Base-by-base conservation (phyloP, 164 flowering plant genomes). In the Paratinospora sagittata region DNA sequence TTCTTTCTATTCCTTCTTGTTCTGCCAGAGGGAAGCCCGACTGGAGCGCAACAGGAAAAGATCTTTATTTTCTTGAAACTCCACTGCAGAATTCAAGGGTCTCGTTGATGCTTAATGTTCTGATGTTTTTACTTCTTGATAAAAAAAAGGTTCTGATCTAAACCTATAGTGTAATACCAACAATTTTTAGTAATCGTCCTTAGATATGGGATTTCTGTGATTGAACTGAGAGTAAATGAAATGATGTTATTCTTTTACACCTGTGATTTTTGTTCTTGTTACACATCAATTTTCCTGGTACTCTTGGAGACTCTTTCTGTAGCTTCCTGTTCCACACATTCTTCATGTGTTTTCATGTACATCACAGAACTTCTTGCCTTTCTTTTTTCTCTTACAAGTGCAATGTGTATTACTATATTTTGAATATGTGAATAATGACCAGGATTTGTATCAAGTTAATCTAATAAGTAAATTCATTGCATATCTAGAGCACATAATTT, bases 31-130 rank as follows among this genome's bases (percentile, higher is more conserved):
- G 43, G 67, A 65, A 65, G 67, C 67, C 21, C 67, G 67, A 14
- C n/a, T 65, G 41, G 67, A 65, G 67, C 67, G 67, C n/a, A 65
- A 65, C 36, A 65, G 34, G 41, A 65, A 10, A 34, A 65, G 67
- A 65, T 65, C 67, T 13, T 34, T 65, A 34, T 65, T 65, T 37
- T 65, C 67, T 30, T 65, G 41, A 65, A 55, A 55, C 9, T n/a
- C 26, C 24, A 55, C 61, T 3, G 8, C 11, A 21, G 8, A 7
- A 55, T 6, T 30, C 47, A 43, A 12, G 47, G 47, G 2, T 43
- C 47, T 43, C 12, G 5, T 9, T 55, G 61, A 55, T 52, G 16
- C 21, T 52, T 52, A 39, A 39, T 9, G 47, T 43, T 43, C 13
- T 12, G 12, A 43, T 14, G 14, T 12, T 43, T 43, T 10, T 14